Evolutionary conservation across 305 asterid genomes (phyloP), one percentile per base, ranked within the genome.

Genomic region (Euphrasia arctica): DNA sequence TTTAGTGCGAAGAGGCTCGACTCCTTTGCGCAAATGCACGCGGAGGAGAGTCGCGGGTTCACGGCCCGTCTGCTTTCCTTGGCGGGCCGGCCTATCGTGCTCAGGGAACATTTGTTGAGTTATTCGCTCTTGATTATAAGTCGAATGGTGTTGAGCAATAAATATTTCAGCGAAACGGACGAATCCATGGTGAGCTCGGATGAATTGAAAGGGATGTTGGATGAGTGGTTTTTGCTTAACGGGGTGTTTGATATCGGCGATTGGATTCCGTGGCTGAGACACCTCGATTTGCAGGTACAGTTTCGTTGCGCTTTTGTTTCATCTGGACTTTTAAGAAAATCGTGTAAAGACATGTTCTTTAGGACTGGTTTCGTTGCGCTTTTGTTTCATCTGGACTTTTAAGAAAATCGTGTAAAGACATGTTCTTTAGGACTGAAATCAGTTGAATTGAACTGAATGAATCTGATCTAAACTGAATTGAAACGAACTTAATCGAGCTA

Each of bases 211-310:
- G 13, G 3, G 13, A 22, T 54, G 59, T 27, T 54, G 13, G 14
- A 54, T 9, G 59, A 54, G 59, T 54, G 59, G 59, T 54, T 54
- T 54, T 9, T 54, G 13, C 34, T 54, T 0, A 54, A 10, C 11
- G 59, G 59, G 13, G 59, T 54, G 59, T 54, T 54, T 27, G 0
- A 22, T 54, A 54, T 54, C 10, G 59, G 59, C 7, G 59, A 25
- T 13, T 54, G 59, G 59, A 27, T 54, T 9, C 59, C 59, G 2
- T 54, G 36, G 59, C n/a, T 54, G 13, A 27, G 36, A 7, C 27
- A 25, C 28, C 59, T 54, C 10, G 59, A 54, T 54, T 12, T 54
- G 32, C 55, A 50, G 55, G 55, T 49, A 49, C 25, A 9, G 4
- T 25, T 25, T 25, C 27, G 27, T 25, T 1, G 1, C 27, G 27